A percentile compares a stretch with the other conserved stretches of the same genome.
Conservation (phyloP, 2,329 filamentous ascomycete genomes). For the Pseudocercospora macadamiae region DNA sequence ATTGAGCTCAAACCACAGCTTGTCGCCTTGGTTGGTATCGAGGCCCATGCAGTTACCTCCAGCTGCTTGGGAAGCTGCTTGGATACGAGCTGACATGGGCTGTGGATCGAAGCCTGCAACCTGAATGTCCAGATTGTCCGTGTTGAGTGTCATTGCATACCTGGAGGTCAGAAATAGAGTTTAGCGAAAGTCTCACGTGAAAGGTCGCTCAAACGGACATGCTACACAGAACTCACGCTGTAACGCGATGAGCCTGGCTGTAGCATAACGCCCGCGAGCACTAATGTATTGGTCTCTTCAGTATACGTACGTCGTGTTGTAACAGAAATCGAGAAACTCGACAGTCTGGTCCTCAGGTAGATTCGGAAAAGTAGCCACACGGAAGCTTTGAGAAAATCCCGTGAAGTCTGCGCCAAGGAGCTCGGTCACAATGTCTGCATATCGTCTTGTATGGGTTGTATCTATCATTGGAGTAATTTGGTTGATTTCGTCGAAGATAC, state of each 20-base stretch:
- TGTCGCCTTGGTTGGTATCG: constrained; percentile 22
- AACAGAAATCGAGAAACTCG: constrained; percentile 19
- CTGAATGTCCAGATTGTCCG: constrained; percentile 24
- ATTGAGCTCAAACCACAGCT: constrained; percentile 28
- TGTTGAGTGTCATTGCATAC: constrained; percentile 15
- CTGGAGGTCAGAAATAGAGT: no score
- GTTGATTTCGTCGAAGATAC: constrained; percentile 25
- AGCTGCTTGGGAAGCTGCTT: constrained; percentile 17
- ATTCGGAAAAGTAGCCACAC: constrained; percentile 23
- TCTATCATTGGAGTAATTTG: constrained; percentile 10
- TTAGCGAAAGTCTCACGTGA: no score
- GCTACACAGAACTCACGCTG: no score
- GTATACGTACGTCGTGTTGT: constrained; percentile 17
- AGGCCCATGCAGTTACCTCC: constrained; percentile 27
- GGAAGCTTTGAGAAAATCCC: constrained; percentile 29
- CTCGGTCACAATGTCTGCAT: constrained; percentile 18
- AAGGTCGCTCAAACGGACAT: no score
- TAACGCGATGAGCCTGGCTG: no score
- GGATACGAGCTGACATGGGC: constrained; percentile 22
- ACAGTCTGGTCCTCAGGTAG: constrained; percentile 24
- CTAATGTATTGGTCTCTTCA: no score
- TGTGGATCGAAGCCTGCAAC: constrained; percentile 26
- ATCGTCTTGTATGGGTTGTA: constrained; percentile 18
- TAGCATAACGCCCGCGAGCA: no score
- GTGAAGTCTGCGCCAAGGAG: constrained; percentile 20